Base-by-base conservation (phyloP, 257 asterid genomes). In the Nicotiana obtusifolia region DNA sequence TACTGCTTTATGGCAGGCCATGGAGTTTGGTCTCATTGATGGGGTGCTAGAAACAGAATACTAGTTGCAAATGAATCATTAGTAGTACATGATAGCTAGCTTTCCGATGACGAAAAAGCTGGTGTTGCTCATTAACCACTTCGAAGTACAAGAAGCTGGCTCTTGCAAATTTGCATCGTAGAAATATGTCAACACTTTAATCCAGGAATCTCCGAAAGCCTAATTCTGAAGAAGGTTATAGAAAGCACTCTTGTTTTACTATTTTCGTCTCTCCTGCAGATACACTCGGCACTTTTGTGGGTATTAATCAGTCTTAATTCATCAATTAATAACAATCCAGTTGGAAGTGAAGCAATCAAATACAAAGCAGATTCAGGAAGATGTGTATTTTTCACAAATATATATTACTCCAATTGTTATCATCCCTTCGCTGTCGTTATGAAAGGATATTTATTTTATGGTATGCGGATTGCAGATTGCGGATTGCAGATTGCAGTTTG, bases 21-120 rank as follows among this genome's bases (percentile, higher is more conserved):
- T 94, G 90, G 99, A 95, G 81, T 95, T 95, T 26, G 99, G 98
- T 83, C 97, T 95, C 76, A 88, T 95, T 71, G 99, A 95, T 81
- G 98, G 97, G 80, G 87, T 92, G 81, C 59, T 94, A 83, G 98
- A 92, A 89, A 95, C 99, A 7, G 97, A 91, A 81, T 94, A 94
- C 86, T 95, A 81, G 76, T 64, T 57, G 71, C 37, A 44, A 10
- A 44, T 71, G 78, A 47, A 69, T 41, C 44, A 30, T 24, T 69
- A 35, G n/a, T 30, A 41, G 19, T 20, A 75, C 24, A 8, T 75
- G 62, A 7, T 47, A 47, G 35, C 59, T 14, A 41, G 59, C 35
- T 44, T 13, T 41, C 20, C 9, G 1, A 71, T 64, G 59, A 22
- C 26, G 14, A 20, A 20, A 20, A 24, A 24, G 19, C 15, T 73